Evolutionary conservation across 2,329 filamentous ascomycete genomes (phyloP).

Genomic region (Xylaria sp.): DNA sequence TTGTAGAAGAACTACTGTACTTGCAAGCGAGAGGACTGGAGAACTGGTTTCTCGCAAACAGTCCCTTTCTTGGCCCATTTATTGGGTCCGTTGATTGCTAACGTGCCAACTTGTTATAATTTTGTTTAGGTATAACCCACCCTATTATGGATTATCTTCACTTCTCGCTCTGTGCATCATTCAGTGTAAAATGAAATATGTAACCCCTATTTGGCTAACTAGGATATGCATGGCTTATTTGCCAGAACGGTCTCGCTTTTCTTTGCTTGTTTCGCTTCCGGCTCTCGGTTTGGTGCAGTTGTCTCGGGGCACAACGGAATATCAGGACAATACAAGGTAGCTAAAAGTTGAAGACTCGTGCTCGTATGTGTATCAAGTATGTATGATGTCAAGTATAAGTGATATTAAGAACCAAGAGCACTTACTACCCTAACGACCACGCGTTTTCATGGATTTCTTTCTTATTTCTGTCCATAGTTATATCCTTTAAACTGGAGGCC

Average conservation of each 20-base stretch:
- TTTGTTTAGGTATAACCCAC: too few relatives aligned
- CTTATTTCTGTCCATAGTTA: too few relatives aligned
- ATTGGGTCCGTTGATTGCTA: too few relatives aligned
- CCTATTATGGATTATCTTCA: too few relatives aligned
- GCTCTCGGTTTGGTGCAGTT: background rate
- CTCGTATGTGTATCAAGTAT: background rate
- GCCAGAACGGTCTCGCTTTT: background rate
- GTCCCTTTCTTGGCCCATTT: background rate
- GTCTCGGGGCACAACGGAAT: too few relatives aligned
- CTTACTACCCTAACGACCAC: too few relatives aligned
- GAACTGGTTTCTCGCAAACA: background rate
- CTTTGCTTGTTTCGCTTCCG: background rate
- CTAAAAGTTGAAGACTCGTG: background rate
- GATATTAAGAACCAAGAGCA: background rate
- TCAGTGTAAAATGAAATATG: too few relatives aligned
- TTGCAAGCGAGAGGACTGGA: background rate
- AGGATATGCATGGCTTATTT: background rate
- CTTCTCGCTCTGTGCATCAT: too few relatives aligned
- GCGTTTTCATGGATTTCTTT: too few relatives aligned
- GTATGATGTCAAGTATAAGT: background rate
- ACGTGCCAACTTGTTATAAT: too few relatives aligned
- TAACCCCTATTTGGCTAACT: background rate
- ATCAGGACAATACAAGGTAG: background rate
- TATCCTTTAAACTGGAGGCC: background rate
- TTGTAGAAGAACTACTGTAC: background rate